Base-by-base conservation (phyloP, 2,329 filamentous ascomycete genomes). In the Dothideomycetes sp. region DNA sequence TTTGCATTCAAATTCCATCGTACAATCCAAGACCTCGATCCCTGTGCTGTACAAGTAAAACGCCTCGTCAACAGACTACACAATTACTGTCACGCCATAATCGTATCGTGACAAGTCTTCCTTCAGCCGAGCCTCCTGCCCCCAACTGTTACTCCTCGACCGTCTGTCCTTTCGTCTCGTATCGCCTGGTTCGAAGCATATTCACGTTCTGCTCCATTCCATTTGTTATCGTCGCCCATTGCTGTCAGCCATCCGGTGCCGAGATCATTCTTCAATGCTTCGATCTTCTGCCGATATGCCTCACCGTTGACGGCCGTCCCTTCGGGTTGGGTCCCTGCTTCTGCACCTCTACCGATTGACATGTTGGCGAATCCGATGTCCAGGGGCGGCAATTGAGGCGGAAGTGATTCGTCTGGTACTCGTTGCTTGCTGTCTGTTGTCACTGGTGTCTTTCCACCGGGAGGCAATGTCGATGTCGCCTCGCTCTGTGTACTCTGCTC, bases 211-310 rank as follows among this genome's bases (percentile, higher is more conserved):
- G 32, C 22, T 5, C 39, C 33, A 24, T 20, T 30, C 33, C 33
- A 44, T 19, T 44, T 46, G n/a, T n/a, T n/a, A 58, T 91, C 84
- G 53, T 94, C 88, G 45, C 83, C 82, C 36, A 96, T 68, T 11
- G 84, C 85, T 47, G 80, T 88, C 27, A 98, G 73, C 73, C 94
- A 98, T 25, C 80, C 83, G 52, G 80, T 85, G 22, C 88, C 88
- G 49, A 94, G 80, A 54, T 89, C 85, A 54, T 82, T 82, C 46
- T 87, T 81, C 40, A 95, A 65, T 3, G 83, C 79, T 60, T 94
- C 87, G 41, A 96, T 82, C 61, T 91, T 91, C 58, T 84, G 84
- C 43, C 83, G 78, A 61, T 94, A 96, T 6, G 57, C 33, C 38
- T 60, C 56, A 7, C 54, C 51, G 12, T 52, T 47, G 18, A 49